A percentile compares a stretch with the other conserved stretches of the same genome.
phyloP scores from a whole-genome alignment of 257 asterid species.

The Hygrophila difformis region DNA sequence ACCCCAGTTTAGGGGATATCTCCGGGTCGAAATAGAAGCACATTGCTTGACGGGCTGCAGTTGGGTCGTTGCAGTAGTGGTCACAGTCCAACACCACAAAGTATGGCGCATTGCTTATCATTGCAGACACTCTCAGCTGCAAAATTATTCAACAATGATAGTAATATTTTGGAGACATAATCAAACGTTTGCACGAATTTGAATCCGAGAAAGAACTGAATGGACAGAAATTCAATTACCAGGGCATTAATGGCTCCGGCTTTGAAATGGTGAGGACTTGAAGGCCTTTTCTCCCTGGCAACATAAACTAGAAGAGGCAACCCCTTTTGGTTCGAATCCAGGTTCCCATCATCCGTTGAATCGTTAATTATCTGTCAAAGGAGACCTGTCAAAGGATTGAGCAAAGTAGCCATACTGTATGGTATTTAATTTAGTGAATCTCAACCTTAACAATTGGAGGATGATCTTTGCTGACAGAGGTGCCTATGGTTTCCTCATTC shows the following conservation, averaged over 20 bases:
- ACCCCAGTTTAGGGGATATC: conserved; percentile 32
- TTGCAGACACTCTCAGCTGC: conserved; percentile 66
- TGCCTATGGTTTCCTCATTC: conserved; percentile 15
- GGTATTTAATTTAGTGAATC: too few relatives aligned
- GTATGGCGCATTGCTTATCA: conserved; percentile 68
- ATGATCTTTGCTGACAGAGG: conserved; percentile 23
- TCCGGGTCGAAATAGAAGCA: conserved; percentile 40
- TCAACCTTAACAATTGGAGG: conserved; percentile 41
- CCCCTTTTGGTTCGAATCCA: conserved; percentile 14
- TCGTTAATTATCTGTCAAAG: conserved; percentile 35
- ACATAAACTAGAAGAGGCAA: conserved; percentile 55
- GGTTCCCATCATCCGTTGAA: neutral
- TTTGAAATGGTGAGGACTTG: conserved; percentile 65
- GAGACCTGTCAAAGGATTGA: neutral
- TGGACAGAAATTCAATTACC: conserved; percentile 20
- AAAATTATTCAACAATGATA: neutral
- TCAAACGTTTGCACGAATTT: too few relatives aligned
- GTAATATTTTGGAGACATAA: too few relatives aligned
- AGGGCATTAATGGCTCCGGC: conserved; percentile 69
- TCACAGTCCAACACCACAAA: conserved; percentile 44
- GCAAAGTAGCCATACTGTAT: too few relatives aligned
- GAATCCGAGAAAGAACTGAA: neutral
- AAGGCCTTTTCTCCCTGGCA: conserved; percentile 55
- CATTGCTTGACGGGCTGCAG: conserved; percentile 48
- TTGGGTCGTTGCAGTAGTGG: conserved; percentile 42